Evolutionary conservation across 805 yeast genomes (phyloP), one percentile per base, ranked within the genome.

Genomic region (Cyberlindnera samutprakarnensis): DNA sequence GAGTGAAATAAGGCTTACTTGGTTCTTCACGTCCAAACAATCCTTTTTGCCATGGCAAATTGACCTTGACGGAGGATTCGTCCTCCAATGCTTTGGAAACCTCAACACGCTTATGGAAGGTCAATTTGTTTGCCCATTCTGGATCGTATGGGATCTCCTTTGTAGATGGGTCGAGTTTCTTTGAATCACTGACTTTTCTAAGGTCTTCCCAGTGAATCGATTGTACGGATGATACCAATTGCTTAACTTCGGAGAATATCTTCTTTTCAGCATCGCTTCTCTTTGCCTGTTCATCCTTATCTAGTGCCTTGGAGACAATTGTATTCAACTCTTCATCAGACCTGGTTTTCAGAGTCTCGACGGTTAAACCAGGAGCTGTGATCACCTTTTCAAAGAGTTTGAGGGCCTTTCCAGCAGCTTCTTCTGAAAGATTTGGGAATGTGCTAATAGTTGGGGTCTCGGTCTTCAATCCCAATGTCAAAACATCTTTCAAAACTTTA

Each of bases 1-100:
- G 98, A 3, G 97, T 86, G 66, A 90, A 92, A 61, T 80, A 92
- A 4, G 88, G 72, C 61, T 83, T 87, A 13, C 65, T 51, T 12
- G 87, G 79, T 33, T 84, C 80, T 44, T 74, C 59, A 49, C 94
- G 78, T 15, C 97, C 97, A 57, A 70, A 86, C 40, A 82, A 67
- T 28, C 76, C 72, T 36, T 67, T 68, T 59, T 86, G 94, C 88
- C 92, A 84, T 35, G 95, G 95, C 37, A 87, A 64, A 22, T 63
- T 48, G 31, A 85, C 69, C n/a, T 61, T 55, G 19, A 56, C 53
- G 6, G 74, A 68, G 13, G 64, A 37, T 45, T 74, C 81, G 39
- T 72, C 66, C 49, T 74, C 81, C 19, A 53, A 31, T 7, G 73
- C 52, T 15, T 64, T 67, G 7, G 70, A 70, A 27, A 61, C 55